Conservation (phyloP, 225 moss, liverwort and hornwort species). For the Asterella californica region DNA sequence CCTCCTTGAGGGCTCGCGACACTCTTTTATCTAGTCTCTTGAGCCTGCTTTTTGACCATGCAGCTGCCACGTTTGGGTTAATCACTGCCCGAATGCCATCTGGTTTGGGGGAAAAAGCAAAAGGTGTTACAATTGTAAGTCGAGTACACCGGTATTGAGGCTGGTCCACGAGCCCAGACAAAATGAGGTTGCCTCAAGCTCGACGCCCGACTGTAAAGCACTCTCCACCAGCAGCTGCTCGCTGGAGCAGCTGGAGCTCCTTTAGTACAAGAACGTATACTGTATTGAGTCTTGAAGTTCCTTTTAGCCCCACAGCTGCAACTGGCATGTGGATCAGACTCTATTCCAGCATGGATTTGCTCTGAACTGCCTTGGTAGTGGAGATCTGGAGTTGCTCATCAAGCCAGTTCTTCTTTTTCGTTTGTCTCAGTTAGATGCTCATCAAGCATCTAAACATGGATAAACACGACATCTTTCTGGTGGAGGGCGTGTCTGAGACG, state of each 20-base stretch:
- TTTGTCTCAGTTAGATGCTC: too few relatives aligned
- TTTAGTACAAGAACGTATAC: not conserved
- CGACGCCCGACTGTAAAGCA: not conserved
- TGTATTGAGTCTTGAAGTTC: not conserved
- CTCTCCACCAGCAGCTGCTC: not conserved
- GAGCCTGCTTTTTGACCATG: too few relatives aligned
- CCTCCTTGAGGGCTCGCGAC: too few relatives aligned
- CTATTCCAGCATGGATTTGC: not conserved
- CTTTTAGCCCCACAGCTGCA: not conserved
- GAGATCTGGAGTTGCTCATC: not conserved
- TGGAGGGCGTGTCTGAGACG: too few relatives aligned
- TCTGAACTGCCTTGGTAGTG: not conserved
- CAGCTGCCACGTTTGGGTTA: too few relatives aligned
- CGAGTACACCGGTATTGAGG: not conserved
- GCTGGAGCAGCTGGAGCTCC: not conserved
- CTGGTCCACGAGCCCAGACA: not conserved
- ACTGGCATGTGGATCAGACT: not conserved
- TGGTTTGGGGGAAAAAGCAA: too few relatives aligned
- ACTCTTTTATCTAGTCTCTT: too few relatives aligned
- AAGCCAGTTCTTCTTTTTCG: too few relatives aligned
- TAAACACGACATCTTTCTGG: not conserved
- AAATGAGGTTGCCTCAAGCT: not conserved
- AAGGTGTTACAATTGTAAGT: too few relatives aligned
- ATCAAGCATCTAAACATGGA: not conserved
- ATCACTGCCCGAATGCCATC: too few relatives aligned